Percentiles rank a stretch among this genome's conserved stretches.
Conservation (phyloP, 164 flowering plant species). For the Aristolochia californica region DNA sequence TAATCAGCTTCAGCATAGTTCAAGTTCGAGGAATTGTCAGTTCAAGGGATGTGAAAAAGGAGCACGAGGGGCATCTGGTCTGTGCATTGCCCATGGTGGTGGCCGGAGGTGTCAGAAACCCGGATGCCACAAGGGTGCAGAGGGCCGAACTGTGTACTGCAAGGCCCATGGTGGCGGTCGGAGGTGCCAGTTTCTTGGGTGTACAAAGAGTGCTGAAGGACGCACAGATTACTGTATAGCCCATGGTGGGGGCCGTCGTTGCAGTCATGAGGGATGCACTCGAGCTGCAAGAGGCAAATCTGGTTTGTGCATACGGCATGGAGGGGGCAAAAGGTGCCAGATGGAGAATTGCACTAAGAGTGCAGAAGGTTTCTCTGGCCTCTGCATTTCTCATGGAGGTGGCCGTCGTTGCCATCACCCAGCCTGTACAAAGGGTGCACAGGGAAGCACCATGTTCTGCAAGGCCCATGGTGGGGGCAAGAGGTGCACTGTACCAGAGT, state of each 20-base stretch:
- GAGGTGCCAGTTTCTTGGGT: conserved; percentile 75
- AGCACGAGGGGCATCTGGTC: conserved; percentile 96
- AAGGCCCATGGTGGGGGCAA: conserved; percentile 96
- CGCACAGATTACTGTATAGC: conserved; percentile 89
- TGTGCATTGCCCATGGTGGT: conserved; percentile 94
- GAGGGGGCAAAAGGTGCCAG: conserved; percentile 97
- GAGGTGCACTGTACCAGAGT: conserved; percentile 65
- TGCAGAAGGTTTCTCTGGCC: conserved; percentile 93
- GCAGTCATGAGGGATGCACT: conserved; percentile 69
- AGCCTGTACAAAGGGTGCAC: conserved; percentile 81
- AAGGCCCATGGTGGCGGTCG: conserved; percentile 99
- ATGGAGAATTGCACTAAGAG: conserved; percentile 74
- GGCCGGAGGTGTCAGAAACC: conserved; percentile 78
- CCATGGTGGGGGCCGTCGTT: conserved; percentile 93
- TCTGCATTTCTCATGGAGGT: conserved; percentile 95
- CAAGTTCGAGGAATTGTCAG: conserved; percentile 57
- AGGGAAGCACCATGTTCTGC: conserved; percentile 92
- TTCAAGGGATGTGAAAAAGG: conserved; percentile 83
- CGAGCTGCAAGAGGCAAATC: conserved; percentile 91
- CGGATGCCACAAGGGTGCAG: conserved; percentile 90
- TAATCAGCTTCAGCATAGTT: conserved; percentile 17
- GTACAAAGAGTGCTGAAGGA: conserved; percentile 97
- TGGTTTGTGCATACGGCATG: conserved; percentile 85
- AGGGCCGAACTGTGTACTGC: conserved; percentile 88
- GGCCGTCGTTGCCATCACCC: conserved; percentile 72